phyloP scores from a whole-genome alignment of 2,329 filamentous ascomycete genomes.

The Fusarium sp. region DNA sequence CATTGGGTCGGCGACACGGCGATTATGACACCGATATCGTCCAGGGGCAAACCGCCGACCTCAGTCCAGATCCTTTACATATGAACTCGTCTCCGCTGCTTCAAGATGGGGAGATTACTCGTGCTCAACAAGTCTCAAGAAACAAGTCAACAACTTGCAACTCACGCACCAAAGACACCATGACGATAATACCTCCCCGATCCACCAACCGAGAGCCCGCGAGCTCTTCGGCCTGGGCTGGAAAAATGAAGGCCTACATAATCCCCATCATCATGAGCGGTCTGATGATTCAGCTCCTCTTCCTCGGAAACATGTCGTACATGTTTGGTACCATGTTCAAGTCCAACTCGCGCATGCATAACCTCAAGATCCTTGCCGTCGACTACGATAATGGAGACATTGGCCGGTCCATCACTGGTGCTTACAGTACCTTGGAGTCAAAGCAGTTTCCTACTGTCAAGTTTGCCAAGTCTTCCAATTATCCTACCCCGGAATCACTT shows the following conservation, averaged over 20 bases:
- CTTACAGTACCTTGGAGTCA: constrained; percentile 42
- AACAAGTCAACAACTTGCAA: not conserved
- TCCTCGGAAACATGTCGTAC: constrained; percentile 35
- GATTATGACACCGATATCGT: not conserved
- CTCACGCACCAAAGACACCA: not conserved
- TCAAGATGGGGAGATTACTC: not conserved
- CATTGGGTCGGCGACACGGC: not conserved
- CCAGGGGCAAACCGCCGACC: not conserved
- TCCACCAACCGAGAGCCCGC: constrained; percentile 8
- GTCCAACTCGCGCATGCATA: constrained; percentile 27
- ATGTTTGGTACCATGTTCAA: constrained; percentile 46
- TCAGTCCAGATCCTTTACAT: not conserved
- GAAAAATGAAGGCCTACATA: constrained; percentile 9
- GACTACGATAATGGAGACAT: constrained; percentile 44
- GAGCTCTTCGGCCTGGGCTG: constrained; percentile 1
- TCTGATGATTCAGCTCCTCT: constrained; percentile 5
- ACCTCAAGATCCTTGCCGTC: constrained; percentile 38
- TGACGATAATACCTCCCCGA: constrained; percentile 3
- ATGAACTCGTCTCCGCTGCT: not conserved
- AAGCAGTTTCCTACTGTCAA: constrained; percentile 44
- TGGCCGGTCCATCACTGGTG: constrained; percentile 42
- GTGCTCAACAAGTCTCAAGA: not conserved
- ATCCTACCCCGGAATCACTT: constrained; percentile 33
- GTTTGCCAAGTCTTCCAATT: constrained; percentile 34
- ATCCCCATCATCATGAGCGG: not conserved